These are phyloP conservation scores for Stemphylium beticola DNA, from an alignment of 2,329 filamentous ascomycete species.

Conservation along the genomic window DNA sequence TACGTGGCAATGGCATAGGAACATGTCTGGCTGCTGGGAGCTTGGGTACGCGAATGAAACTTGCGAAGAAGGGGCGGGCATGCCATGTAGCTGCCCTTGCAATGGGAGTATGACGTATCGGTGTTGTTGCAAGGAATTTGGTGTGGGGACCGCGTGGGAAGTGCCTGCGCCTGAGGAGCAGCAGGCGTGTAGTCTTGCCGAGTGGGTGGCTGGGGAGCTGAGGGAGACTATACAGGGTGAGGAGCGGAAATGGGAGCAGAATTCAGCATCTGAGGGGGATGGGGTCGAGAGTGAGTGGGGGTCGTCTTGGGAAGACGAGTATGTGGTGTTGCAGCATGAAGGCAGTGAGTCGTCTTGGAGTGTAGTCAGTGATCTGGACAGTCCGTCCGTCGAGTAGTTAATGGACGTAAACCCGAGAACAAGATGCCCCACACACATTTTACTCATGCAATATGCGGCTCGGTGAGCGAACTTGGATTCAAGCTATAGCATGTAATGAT, in stretches of 20 bases:
- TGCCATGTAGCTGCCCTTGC: conserved; percentile 3
- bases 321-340: conserved; percentile 1
- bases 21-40: conserved; percentile 14
- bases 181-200: conserved; percentile 11
- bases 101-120: background rate
- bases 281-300: background rate
- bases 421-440: no score
- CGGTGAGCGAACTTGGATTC: no score
- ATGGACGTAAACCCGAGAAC: no score
- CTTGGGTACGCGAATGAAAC: conserved; percentile 1
- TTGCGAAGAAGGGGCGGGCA: background rate
- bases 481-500: no score
- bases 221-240: background rate
- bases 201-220: conserved; percentile 9
- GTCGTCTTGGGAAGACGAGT: background rate
- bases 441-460: no score
- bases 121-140: conserved; percentile 12
- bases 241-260: background rate
- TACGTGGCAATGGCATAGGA: conserved; percentile 19
- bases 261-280: background rate
- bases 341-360: conserved; percentile 6
- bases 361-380: conserved; percentile 1
- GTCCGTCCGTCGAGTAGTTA: no score
- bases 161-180: conserved; percentile 6
- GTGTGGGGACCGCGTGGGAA: background rate